These are phyloP conservation scores for Leccinum subspadiceum DNA, from an alignment of 1,284 basidiomycete genomes.

Conservation along the genomic window DNA sequence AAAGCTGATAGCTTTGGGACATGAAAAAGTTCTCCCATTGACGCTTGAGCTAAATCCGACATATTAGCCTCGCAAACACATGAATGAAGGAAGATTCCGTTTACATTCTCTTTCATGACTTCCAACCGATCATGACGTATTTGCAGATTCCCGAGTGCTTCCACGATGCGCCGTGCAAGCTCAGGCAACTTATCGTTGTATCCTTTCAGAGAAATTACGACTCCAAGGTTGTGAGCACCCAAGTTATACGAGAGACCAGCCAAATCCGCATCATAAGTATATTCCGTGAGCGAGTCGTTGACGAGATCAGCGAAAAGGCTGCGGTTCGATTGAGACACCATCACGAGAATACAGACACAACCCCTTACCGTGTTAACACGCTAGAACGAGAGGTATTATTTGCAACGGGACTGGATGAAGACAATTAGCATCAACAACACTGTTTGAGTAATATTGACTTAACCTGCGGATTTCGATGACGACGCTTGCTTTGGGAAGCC, in stretches of 20 bases:
- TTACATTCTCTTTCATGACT: constrained; percentile 84
- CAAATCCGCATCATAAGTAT: constrained; percentile 90
- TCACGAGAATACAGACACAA: not conserved
- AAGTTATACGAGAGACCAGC: constrained; percentile 86
- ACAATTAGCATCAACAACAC: constrained; percentile 9
- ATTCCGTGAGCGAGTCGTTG: constrained; percentile 87
- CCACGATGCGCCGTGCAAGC: constrained; percentile 75
- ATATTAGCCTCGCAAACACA: constrained; percentile 7
- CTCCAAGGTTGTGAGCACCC: constrained; percentile 62
- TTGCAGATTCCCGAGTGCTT: constrained; percentile 67
- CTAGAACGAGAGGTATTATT: constrained; percentile 55
- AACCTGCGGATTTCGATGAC: constrained; percentile 72
- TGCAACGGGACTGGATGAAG: constrained; percentile 46
- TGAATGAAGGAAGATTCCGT: constrained; percentile 15
- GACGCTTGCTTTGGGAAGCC: constrained; percentile 86
- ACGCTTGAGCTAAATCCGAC: constrained; percentile 53
- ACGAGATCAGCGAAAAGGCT: constrained; percentile 88
- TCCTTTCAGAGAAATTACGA: constrained; percentile 74
- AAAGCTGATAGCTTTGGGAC: constrained; percentile 80
- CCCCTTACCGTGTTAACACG: constrained; percentile 60
- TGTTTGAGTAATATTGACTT: constrained; percentile 6
- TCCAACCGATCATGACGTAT: constrained; percentile 74
- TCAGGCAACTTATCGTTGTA: constrained; percentile 94
- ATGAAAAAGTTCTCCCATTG: constrained; percentile 88
- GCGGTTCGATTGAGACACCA: constrained; percentile 4